Percentiles rank a stretch among this genome's conserved stretches.
These are phyloP conservation scores for Coniella lustricola DNA, from an alignment of 2,329 filamentous ascomycete species.

Conservation along the genomic window DNA sequence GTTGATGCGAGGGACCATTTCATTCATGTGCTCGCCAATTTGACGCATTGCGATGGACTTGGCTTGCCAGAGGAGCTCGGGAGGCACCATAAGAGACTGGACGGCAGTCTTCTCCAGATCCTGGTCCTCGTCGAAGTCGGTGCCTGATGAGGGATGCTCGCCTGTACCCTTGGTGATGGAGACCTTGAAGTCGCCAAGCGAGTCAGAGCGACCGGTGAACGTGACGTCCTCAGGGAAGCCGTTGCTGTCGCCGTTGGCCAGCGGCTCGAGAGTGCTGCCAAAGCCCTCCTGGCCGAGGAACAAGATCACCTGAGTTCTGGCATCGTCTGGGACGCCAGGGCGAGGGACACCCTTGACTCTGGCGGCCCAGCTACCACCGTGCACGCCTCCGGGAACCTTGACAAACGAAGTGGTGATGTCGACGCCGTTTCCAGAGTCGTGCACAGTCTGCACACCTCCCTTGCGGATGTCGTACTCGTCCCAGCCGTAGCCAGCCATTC, in stretches of 20 bases:
- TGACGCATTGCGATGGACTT: conserved; percentile 55
- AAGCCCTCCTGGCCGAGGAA: conserved; percentile 71
- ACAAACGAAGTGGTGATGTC: conserved; percentile 92
- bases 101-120: conserved; percentile 72
- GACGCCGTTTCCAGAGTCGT: conserved; percentile 79
- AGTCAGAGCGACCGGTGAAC: conserved; percentile 61
- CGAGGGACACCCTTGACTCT: conserved; percentile 76
- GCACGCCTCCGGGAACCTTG: conserved; percentile 76
- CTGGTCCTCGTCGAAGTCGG: conserved; percentile 60
- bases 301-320: conserved; percentile 74
- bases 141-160: conserved; percentile 54
- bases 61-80: conserved; percentile 73
- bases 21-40: conserved; percentile 43
- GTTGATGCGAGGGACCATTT: conserved; percentile 36
- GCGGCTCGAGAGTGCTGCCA: conserved; percentile 55
- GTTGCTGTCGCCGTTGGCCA: conserved; percentile 37
- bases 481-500: conserved; percentile 95
- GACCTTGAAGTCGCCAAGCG: conserved; percentile 74
- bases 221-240: conserved; percentile 56
- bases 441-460: conserved; percentile 83
- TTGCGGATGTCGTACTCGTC: conserved; percentile 88
- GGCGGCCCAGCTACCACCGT: conserved; percentile 89
- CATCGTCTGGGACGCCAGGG: conserved; percentile 56
- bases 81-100: conserved; percentile 58
- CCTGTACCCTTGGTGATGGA: conserved; percentile 65